Evolutionary conservation across 257 asterid genomes (phyloP), one percentile per base, ranked within the genome.

Genomic region (Nicotiana tabacum): DNA sequence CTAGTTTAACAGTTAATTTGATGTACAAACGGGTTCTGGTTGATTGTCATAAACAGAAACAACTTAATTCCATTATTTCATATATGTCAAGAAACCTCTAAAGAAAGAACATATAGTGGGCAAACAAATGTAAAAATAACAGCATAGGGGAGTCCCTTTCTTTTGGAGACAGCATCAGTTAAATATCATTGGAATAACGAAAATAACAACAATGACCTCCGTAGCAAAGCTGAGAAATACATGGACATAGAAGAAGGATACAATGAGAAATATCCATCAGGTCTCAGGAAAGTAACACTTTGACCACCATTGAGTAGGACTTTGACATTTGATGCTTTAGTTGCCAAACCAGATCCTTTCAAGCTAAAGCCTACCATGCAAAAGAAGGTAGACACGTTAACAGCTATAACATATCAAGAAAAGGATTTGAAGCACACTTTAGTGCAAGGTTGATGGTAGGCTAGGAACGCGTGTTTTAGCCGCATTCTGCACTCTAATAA

Each of bases 221-320:
- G 29, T 51, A 76, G 3, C 27, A 29, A 51, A 51, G 80, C 43
- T 76, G 27, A 57, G 62, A 51, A 48, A 66, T 70, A 51, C 37
- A 66, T 81, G 62, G 62, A 66, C 61, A 66, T 64, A 30, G 32
- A 81, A 66, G 83, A 46, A 91, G 98, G 97, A 96, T 96, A 96
- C 99, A 96, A 94, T 67, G 98, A 91, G 81, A 94, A 96, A 91
- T 94, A 96, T 93, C 99, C 98, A 85, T 96, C 99, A 33, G 97
- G 95, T 89, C 90, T 91, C 17, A 93, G 88, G 81, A 91, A 93
- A 86, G 98, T 90, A 83, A 94, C 94, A 74, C 90, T 80, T 87
- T 96, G 93, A 78, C 99, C 98, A 29, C 98, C 97, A 85, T 96
- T 93, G 69, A 96, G 97, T 77, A 92, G 85, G 88, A 93, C 89